Base-by-base conservation (phyloP, 2,329 filamentous ascomycete species). In the Pseudophaeomoniella oleicola region DNA sequence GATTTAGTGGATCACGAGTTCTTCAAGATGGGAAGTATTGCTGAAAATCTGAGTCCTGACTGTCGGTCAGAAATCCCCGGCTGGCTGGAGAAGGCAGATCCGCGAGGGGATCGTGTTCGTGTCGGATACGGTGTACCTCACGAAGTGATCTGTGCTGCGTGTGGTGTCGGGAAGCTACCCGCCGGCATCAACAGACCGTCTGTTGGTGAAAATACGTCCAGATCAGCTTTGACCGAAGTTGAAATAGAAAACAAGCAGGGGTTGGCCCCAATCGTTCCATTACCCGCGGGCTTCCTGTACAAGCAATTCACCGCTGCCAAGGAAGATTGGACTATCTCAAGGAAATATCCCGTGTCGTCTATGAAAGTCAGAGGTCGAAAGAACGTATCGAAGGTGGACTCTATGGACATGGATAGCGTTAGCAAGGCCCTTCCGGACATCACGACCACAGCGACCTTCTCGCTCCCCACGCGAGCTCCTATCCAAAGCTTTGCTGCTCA, bases 1-100 rank as follows among this genome's bases (percentile, higher is more conserved):
- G 58, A 67, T 34, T 59, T 67, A 37, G 64, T 67, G 5, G 61
- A 64, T 29, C 63, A 67, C 40, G 51, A 56, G 3, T 67, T 68
- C 39, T 67, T 68, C 50, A 62, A 57, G 35, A 67, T 66, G 62
- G 63, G 64, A 6, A 62, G 56, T 30, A 66, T 67, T 44, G 63
- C 64, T 12, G 53, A 56, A 15, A 49, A 55, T 31, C 47, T 67
- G 16, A 60, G 63, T 17, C 50, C 57, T 12, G 45, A 49, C 13
- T 62, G 56, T 32, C 56, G 57, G 16, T 48, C 52, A 34, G 51
- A 53, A 17, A 58, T 52, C 32, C 64, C 64, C 4, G 38, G 50
- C 4, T 67, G 63, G 60, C 50, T 67, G 12, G 57, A 54, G 32
- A 49, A 54, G 16, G 51, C 57, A n/a, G 54, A 62, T 30, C 64